Conservation (phyloP, 306 rosid genomes). For the Urtica urens region DNA sequence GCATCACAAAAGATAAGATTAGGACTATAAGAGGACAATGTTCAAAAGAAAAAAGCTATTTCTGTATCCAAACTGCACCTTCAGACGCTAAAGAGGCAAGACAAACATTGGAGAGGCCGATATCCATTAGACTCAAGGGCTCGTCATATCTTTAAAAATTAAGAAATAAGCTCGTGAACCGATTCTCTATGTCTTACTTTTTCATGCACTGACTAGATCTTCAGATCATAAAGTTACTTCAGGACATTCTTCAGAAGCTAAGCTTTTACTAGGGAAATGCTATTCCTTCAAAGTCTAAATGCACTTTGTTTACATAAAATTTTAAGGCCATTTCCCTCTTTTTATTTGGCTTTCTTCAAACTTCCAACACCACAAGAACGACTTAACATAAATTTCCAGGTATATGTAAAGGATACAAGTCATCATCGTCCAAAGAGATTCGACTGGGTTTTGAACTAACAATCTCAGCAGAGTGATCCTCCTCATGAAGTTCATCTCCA, state of each 20-base stretch:
- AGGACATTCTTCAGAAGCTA: background rate
- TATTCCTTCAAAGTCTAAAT: background rate
- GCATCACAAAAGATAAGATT: constrained; percentile 2
- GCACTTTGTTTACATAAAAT: no score
- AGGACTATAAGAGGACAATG: background rate
- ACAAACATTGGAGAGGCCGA: constrained; percentile 75
- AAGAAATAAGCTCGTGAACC: constrained; percentile 1
- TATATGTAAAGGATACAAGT: constrained; percentile 70
- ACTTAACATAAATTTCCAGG: no score
- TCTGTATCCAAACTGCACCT: no score
- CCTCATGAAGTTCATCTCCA: constrained; percentile 25
- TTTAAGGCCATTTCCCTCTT: no score
- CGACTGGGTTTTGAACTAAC: constrained; percentile 13
- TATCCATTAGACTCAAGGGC: constrained; percentile 52
- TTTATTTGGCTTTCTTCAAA: no score
- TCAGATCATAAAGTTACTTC: background rate
- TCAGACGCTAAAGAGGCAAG: constrained; percentile 69
- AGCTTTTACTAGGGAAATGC: background rate
- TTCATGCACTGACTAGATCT: no score
- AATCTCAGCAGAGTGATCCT: background rate
- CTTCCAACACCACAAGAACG: no score
- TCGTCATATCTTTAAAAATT: constrained; percentile 50
- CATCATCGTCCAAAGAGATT: constrained; percentile 43
- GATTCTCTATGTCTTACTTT: background rate
- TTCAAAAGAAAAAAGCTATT: background rate